Percentiles rank a stretch among this genome's conserved stretches.
phyloP scores from a whole-genome alignment of 2,329 filamentous ascomycete species.

The Ceratocystis eucalypticola region DNA sequence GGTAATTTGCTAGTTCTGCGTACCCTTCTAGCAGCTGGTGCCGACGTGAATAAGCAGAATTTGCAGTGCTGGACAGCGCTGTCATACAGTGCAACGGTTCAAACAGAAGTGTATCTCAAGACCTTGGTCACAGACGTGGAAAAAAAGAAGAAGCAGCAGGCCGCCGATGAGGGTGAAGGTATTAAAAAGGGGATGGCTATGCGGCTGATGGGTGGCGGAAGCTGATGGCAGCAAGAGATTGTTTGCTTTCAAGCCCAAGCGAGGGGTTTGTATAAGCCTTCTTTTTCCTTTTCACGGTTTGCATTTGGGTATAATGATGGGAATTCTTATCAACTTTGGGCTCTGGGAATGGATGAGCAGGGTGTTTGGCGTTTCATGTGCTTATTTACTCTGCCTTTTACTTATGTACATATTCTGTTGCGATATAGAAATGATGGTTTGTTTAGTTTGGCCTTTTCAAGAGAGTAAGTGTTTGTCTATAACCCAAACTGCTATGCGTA shows the following conservation, averaged over 20 bases:
- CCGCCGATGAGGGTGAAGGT: constrained; percentile 28
- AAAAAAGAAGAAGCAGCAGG: constrained; percentile 33
- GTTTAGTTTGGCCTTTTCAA: background rate
- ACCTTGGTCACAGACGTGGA: constrained; percentile 61
- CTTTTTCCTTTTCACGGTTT: background rate
- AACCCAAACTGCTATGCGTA: background rate
- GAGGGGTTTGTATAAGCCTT: background rate
- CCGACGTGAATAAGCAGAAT: constrained; percentile 59
- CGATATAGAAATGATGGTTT: background rate
- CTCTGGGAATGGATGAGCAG: background rate
- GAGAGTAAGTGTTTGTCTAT: background rate
- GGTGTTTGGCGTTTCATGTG: background rate
- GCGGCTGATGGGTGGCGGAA: constrained; percentile 29
- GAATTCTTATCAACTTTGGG: background rate
- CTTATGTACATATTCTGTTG: background rate
- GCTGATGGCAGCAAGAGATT: background rate
- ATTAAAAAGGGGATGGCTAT: constrained; percentile 32
- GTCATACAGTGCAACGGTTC: constrained; percentile 68
- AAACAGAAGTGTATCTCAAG: constrained; percentile 75
- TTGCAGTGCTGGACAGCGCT: constrained; percentile 69
- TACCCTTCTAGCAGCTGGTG: constrained; percentile 64
- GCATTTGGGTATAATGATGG: background rate
- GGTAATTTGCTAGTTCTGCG: constrained; percentile 66
- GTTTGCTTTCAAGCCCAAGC: background rate
- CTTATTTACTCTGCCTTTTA: background rate